Percentiles rank a stretch among this genome's conserved stretches.
phyloP scores from a whole-genome alignment of 371 early-diverging fungal species.

The Rozella allomycis region DNA sequence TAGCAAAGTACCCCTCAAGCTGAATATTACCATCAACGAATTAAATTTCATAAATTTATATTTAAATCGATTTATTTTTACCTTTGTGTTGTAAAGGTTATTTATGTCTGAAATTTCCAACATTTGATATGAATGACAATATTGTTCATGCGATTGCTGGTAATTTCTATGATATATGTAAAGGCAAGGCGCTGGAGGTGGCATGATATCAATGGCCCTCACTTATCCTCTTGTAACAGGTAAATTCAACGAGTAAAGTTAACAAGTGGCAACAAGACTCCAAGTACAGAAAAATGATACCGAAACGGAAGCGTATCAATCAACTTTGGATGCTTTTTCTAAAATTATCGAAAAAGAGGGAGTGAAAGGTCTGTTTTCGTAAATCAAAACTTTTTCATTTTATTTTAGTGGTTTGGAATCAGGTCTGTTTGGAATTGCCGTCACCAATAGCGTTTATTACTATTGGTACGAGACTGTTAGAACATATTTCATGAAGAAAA shows the following conservation, averaged over 20 bases:
- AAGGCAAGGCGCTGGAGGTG: conserved; percentile 1
- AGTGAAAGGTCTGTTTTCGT: conserved; percentile 66
- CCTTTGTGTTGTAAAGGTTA: too few relatives aligned
- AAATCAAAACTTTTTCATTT: conserved; percentile 5
- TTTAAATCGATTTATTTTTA: too few relatives aligned
- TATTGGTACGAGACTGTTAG: conserved; percentile 85
- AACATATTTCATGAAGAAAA: conserved; percentile 50
- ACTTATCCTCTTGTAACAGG: conserved; percentile 86
- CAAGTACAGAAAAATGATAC: conserved; percentile 28
- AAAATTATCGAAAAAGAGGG: conserved; percentile 79
- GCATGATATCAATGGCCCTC: conserved; percentile 38
- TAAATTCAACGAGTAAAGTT: too few relatives aligned
- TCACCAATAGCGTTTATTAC: conserved; percentile 52
- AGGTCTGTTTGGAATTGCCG: conserved; percentile 79
- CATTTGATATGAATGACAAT: too few relatives aligned
- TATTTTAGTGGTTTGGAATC: conserved; percentile 63
- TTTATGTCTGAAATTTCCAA: too few relatives aligned
- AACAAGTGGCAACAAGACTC: conserved; percentile 64
- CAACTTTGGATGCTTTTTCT: conserved; percentile 45
- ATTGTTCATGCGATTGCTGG: too few relatives aligned
- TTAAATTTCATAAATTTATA: too few relatives aligned
- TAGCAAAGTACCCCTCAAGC: too few relatives aligned
- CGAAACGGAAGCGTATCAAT: conserved; percentile 36
- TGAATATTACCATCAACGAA: too few relatives aligned
- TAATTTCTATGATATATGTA: too few relatives aligned